Conservation (phyloP, 2,329 filamentous ascomycete species). For the Colletotrichum tabaci region DNA sequence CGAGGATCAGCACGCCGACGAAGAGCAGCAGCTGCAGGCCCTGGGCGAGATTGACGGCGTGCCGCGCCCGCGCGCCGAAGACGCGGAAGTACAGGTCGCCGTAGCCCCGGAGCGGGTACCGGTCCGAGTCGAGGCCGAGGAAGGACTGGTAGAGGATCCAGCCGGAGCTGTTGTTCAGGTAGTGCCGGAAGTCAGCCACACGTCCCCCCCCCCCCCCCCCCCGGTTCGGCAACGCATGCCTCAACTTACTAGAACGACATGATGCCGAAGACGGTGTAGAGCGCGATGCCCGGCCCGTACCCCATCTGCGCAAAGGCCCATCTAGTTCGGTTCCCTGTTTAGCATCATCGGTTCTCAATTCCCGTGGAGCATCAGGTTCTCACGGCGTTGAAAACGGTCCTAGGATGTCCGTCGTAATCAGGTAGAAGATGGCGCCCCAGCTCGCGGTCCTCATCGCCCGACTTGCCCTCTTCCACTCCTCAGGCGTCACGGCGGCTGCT, state of each 20-base stretch:
- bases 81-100: conserved; percentile 65
- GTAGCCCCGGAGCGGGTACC: conserved; percentile 62
- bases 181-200: not conserved
- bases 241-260: conserved; percentile 42
- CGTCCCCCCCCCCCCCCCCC: no score
- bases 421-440: conserved; percentile 62
- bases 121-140: conserved; percentile 62
- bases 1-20: conserved; percentile 67
- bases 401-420: conserved; percentile 65
- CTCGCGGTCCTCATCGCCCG: conserved; percentile 62
- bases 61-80: conserved; percentile 60
- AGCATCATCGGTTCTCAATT: not conserved
- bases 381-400: conserved; percentile 59
- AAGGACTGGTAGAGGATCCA: conserved; percentile 63
- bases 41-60: conserved; percentile 64
- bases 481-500: conserved; percentile 42
- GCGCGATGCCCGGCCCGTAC: conserved; percentile 60
- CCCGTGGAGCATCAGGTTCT: conserved; percentile 33
- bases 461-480: conserved; percentile 63
- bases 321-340: not conserved
- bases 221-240: no score
- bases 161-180: conserved; percentile 56
- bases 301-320: conserved; percentile 52
- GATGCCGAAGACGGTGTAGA: conserved; percentile 62
- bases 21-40: conserved; percentile 64